Evolutionary conservation across 2,329 filamentous ascomycete genomes (phyloP).

Genomic region (Pseudogymnoascus sp.): DNA sequence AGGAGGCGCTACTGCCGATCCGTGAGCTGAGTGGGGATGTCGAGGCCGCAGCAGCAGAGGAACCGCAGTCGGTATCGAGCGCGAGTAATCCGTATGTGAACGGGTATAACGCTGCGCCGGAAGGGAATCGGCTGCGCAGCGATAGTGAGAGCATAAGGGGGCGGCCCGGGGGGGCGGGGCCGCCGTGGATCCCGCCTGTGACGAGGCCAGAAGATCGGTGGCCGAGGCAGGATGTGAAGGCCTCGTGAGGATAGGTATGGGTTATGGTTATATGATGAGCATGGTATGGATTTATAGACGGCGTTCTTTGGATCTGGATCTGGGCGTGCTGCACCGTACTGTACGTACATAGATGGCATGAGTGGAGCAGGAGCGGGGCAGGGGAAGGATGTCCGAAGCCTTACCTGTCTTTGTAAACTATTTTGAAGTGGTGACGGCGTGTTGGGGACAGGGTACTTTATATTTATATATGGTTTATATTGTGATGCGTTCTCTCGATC

Average conservation of each 20-base stretch:
- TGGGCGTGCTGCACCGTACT: background rate
- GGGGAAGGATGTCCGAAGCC: background rate
- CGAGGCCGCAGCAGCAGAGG: constrained; percentile 11
- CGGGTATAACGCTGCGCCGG: constrained; percentile 11
- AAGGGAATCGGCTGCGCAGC: constrained; percentile 11
- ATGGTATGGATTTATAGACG: constrained; percentile 2
- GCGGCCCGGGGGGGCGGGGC: background rate
- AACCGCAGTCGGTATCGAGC: constrained; percentile 11
- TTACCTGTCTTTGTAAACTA: background rate
- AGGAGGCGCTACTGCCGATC: constrained; percentile 23
- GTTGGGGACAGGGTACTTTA: background rate
- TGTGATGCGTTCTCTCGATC: background rate
- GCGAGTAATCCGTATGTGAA: constrained; percentile 14
- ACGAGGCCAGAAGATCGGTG: background rate
- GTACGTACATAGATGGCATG: background rate
- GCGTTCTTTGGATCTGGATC: constrained; percentile 7
- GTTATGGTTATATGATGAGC: constrained; percentile 8
- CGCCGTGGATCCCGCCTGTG: background rate
- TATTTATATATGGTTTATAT: background rate
- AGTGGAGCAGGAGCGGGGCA: background rate
- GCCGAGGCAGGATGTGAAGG: background rate
- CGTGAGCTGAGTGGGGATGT: constrained; percentile 8
- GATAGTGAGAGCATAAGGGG: constrained; percentile 9
- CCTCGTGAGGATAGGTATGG: background rate
- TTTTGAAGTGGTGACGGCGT: background rate